Percentiles rank a stretch among this genome's conserved stretches.
These are phyloP conservation scores for Boechera divaricarpa DNA, from an alignment of 345 rosid species.

Conservation along the genomic window DNA sequence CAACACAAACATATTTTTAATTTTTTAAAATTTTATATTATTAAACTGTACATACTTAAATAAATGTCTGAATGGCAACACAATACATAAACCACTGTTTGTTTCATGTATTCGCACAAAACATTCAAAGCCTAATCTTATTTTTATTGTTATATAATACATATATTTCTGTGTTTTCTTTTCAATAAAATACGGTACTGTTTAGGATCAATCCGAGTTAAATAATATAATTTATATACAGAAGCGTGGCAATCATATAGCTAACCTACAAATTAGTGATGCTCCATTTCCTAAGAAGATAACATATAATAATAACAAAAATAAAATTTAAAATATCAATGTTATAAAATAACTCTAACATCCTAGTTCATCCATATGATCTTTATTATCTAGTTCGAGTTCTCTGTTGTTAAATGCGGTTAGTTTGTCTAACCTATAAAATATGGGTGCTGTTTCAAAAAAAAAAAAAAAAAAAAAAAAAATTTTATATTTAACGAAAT, in stretches of 20 bases:
- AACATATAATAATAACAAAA: background rate
- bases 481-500: too few species aligned
- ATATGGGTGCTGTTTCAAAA: too few species aligned
- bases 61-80: too few species aligned
- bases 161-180: background rate
- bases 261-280: conserved; percentile 35
- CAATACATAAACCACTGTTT: too few species aligned
- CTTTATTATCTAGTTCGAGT: background rate
- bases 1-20: too few species aligned
- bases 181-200: background rate
- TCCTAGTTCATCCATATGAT: background rate
- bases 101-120: too few species aligned
- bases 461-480: too few species aligned
- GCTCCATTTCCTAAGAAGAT: conserved; percentile 5
- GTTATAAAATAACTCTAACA: background rate
- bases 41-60: too few species aligned
- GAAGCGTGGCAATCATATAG: conserved; percentile 6
- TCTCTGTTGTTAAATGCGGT: background rate
- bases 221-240: background rate
- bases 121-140: too few species aligned
- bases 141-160: too few species aligned
- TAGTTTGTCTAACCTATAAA: background rate
- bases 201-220: background rate
- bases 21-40: too few species aligned
- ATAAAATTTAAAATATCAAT: background rate